Percentiles rank a stretch among this genome's conserved stretches.
These are phyloP conservation scores for Atkinsonella texensis DNA, from an alignment of 2,329 filamentous ascomycete genomes.

Conservation along the genomic window DNA sequence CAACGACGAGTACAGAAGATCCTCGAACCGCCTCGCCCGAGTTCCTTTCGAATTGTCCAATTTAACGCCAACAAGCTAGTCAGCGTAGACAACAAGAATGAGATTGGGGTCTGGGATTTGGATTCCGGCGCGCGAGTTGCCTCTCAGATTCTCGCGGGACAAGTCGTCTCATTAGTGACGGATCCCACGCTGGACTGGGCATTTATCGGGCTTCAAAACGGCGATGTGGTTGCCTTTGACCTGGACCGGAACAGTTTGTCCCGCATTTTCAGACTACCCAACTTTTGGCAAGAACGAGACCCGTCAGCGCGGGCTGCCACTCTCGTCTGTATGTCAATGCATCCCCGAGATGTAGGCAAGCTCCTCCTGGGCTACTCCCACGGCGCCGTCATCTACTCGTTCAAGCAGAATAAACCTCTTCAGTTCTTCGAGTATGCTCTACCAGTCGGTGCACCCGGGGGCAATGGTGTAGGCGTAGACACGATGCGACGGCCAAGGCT, in stretches of 20 bases:
- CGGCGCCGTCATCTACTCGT: slow-evolving; percentile 82
- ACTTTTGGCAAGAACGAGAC: slow-evolving; percentile 70
- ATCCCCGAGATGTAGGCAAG: slow-evolving; percentile 85
- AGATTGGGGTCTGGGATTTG: slow-evolving; percentile 74
- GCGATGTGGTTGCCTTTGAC: slow-evolving; percentile 87
- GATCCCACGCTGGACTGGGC: slow-evolving; percentile 93
- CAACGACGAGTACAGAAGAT: slow-evolving; percentile 67
- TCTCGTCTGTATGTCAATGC: slow-evolving; percentile 69
- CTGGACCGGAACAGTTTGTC: slow-evolving; percentile 64
- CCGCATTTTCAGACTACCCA: slow-evolving; percentile 68
- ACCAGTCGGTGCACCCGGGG: slow-evolving; percentile 71
- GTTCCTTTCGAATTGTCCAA: slow-evolving; percentile 65
- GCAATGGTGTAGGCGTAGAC: slow-evolving; percentile 53
- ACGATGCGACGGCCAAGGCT: slow-evolving; percentile 58
- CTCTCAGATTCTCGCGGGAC: slow-evolving; percentile 64
- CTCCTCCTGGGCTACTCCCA: slow-evolving; percentile 83
- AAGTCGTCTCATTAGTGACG: slow-evolving; percentile 61
- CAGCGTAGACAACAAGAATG: slow-evolving; percentile 74
- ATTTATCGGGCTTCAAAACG: slow-evolving; percentile 69
- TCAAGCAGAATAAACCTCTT: slow-evolving; percentile 75
- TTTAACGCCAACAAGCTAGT: slow-evolving; percentile 82
- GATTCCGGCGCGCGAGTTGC: slow-evolving; percentile 54
- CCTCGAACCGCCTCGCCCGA: slow-evolving; percentile 56
- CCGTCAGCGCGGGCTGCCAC: slow-evolving; percentile 47
- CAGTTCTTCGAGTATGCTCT: slow-evolving; percentile 78